A percentile compares a stretch with the other conserved stretches of the same genome.
Evolutionary conservation across 1,284 basidiomycete genomes (phyloP).

Genomic region (Coniferiporia weirii): DNA sequence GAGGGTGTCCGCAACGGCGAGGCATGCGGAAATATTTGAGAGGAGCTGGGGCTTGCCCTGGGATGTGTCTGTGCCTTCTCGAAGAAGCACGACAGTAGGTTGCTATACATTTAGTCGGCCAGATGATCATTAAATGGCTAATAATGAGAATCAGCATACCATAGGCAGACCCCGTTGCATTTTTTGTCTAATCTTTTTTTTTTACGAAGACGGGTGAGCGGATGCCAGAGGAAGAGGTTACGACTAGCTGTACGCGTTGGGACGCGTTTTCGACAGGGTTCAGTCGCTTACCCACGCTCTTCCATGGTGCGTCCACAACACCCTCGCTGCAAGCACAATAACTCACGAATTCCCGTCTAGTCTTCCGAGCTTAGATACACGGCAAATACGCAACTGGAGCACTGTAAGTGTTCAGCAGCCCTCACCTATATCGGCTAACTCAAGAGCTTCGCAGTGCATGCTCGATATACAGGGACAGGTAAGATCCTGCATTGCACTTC

Average conservation of each 20-base stretch:
- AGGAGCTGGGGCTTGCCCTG: conserved; percentile 93
- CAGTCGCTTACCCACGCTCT: conserved; percentile 5
- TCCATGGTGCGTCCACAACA: conserved; percentile 44
- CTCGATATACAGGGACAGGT: conserved; percentile 94
- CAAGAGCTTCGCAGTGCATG: conserved; percentile 62
- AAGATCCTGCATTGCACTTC: conserved; percentile 26
- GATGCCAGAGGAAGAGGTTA: not conserved
- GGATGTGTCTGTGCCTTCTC: conserved; percentile 95
- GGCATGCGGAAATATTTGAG: conserved; percentile 94
- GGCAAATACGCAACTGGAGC: conserved; percentile 89
- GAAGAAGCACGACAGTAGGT: conserved; percentile 90
- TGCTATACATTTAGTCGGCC: conserved; percentile 47
- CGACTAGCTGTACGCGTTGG: conserved; percentile 12
- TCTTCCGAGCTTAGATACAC: conserved; percentile 90
- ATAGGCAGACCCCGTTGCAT: conserved; percentile 26
- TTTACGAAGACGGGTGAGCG: not conserved
- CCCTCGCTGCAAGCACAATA: not conserved
- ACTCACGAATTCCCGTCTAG: conserved; percentile 32
- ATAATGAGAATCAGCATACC: conserved; percentile 13
- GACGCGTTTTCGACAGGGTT: conserved; percentile 11
- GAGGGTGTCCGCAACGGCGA: conserved; percentile 85
- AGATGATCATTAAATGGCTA: not conserved
- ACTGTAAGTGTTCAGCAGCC: conserved; percentile 51
- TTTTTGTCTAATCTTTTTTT: conserved; percentile 5
- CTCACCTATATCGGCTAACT: conserved; percentile 7